Evolutionary conservation across 345 rosid genomes (phyloP).

Genomic region (Bruguiera gymnorhiza): DNA sequence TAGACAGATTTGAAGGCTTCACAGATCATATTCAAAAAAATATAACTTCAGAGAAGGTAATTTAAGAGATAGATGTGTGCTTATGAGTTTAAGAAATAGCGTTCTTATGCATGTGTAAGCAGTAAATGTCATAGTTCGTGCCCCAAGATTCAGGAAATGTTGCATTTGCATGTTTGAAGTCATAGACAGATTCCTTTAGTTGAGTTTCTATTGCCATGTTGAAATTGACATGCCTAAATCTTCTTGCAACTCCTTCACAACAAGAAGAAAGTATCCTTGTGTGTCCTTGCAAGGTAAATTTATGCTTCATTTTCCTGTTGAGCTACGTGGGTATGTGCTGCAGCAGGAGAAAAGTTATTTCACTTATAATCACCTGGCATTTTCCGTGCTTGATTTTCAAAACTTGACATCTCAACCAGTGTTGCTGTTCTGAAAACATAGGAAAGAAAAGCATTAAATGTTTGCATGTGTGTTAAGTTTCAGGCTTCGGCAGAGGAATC

Average conservation of each 20-base stretch:
- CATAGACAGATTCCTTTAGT: not conserved
- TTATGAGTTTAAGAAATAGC: not conserved
- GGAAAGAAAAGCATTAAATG: not conserved
- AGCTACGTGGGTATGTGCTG: not conserved
- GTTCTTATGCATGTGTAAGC: not conserved
- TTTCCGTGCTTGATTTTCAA: slow-evolving; percentile 5
- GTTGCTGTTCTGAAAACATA: not conserved
- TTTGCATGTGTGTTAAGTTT: slow-evolving; percentile 5
- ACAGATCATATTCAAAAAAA: slow-evolving; percentile 32
- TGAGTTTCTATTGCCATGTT: not conserved
- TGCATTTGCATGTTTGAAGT: not conserved
- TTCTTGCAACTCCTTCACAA: no score
- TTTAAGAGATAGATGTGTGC: not conserved
- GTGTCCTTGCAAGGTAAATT: not conserved
- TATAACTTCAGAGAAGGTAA: slow-evolving; percentile 24
- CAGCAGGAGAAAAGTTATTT: not conserved
- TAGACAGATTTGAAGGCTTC: slow-evolving; percentile 27
- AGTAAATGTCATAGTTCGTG: not conserved
- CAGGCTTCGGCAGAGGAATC: slow-evolving; percentile 34
- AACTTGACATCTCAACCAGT: not conserved
- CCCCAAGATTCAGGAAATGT: not conserved
- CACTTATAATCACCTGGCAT: not conserved
- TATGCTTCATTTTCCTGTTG: not conserved
- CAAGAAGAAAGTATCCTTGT: no score
- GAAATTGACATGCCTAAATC: no score